These are phyloP conservation scores for Dipodascus geniculatus DNA, from an alignment of 805 yeast genomes.

Conservation along the genomic window DNA sequence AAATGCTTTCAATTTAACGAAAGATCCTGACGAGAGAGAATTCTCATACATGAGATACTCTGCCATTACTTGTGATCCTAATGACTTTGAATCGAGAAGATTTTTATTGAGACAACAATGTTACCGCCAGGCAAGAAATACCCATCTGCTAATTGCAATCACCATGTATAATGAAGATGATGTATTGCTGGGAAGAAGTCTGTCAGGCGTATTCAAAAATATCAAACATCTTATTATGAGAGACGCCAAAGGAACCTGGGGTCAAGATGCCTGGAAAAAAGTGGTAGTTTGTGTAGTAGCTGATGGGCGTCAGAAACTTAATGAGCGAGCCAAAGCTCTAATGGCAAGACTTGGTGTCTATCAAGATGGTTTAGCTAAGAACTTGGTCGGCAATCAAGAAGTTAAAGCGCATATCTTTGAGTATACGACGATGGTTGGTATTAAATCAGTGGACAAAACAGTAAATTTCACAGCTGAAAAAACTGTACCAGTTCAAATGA, in stretches of 20 bases:
- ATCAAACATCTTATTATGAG: conserved; percentile 61
- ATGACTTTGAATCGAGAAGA: conserved; percentile 44
- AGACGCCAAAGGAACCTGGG: conserved; percentile 67
- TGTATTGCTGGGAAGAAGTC: conserved; percentile 65
- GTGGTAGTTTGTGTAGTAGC: conserved; percentile 81
- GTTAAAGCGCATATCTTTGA: conserved; percentile 87
- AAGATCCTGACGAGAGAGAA: conserved; percentile 49
- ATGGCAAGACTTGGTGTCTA: conserved; percentile 81
- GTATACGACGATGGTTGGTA: conserved; percentile 85
- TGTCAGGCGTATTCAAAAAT: conserved; percentile 85
- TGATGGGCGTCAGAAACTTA: conserved; percentile 81
- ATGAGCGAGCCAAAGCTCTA: conserved; percentile 67
- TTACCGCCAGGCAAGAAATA: conserved; percentile 65
- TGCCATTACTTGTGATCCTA: conserved; percentile 89
- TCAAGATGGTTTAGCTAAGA: conserved; percentile 94
- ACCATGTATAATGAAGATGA: conserved; percentile 91
- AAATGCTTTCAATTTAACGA: conserved; percentile 25
- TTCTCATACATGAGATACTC: conserved; percentile 84
- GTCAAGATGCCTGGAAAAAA: conserved; percentile 91
- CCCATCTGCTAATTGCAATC: conserved; percentile 75
- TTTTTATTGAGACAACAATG: conserved; percentile 78
- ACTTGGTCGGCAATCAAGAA: conserved; percentile 68
- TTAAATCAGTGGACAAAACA: conserved; percentile 41
- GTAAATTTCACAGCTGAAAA: conserved; percentile 59
- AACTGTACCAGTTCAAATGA: conserved; percentile 70